These are phyloP conservation scores for Cyanidioschyzon merolae DNA, from an alignment of 23 red algal species.

Conservation along the genomic window DNA sequence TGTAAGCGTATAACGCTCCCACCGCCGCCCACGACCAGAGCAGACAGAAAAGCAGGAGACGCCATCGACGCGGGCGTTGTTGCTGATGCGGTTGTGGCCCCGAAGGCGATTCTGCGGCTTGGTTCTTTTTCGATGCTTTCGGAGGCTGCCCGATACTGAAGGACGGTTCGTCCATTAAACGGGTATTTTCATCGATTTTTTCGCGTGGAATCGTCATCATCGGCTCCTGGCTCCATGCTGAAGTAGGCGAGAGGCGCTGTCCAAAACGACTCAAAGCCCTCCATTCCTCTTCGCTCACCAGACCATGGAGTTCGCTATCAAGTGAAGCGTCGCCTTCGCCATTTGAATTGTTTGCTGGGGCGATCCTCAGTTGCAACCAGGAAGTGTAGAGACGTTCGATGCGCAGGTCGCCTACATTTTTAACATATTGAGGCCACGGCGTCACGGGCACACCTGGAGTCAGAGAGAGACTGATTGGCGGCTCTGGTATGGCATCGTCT, in stretches of 20 bases:
- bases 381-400: neutral
- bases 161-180: too few species aligned
- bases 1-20: neutral
- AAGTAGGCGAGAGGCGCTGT: too few species aligned
- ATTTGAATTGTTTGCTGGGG: too few species aligned
- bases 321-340: too few species aligned
- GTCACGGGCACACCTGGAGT: neutral
- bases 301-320: too few species aligned
- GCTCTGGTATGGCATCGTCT: too few species aligned
- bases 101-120: too few species aligned
- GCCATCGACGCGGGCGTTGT: neutral
- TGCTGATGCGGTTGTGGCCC: neutral
- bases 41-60: neutral
- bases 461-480: neutral
- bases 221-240: too few species aligned
- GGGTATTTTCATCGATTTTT: too few species aligned
- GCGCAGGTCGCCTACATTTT: neutral
- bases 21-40: neutral
- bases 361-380: neutral
- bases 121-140: too few species aligned
- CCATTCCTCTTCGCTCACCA: neutral
- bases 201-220: too few species aligned
- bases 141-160: too few species aligned
- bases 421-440: neutral
- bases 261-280: neutral